Conservation (phyloP, 108 stramenopile genomes). For the Skeletonema tropicum region DNA sequence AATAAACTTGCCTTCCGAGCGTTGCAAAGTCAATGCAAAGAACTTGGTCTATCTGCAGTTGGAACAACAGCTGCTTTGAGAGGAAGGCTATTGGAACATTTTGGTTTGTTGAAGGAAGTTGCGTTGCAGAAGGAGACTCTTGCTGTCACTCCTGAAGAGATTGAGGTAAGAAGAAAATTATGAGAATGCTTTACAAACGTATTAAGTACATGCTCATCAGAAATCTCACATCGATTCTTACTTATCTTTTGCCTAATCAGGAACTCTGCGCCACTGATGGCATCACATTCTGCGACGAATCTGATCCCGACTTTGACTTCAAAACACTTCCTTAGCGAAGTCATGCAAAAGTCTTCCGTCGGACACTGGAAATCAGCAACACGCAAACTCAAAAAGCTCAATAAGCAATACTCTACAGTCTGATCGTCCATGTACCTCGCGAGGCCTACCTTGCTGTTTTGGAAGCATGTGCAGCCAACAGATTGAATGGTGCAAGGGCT, state of each 20-base stretch:
- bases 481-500: constrained; percentile 87
- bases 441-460: constrained; percentile 67
- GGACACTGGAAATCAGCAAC: constrained; percentile 86
- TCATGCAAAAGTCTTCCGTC: constrained; percentile 58
- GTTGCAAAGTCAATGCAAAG: constrained; percentile 65
- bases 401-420: constrained; percentile 47
- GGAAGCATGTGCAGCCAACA: constrained; percentile 70
- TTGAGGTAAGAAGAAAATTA: constrained; percentile 23
- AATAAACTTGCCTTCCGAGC: constrained; percentile 69
- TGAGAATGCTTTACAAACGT: neutral
- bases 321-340: constrained; percentile 66
- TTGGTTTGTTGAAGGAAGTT: constrained; percentile 38
- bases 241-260: neutral
- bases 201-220: neutral
- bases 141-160: constrained; percentile 32
- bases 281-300: constrained; percentile 72
- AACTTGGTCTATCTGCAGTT: constrained; percentile 53
- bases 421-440: constrained; percentile 57
- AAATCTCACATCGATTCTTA: neutral
- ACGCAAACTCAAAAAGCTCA: constrained; percentile 72
- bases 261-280: constrained; percentile 54
- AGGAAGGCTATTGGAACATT: constrained; percentile 59
- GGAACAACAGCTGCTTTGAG: constrained; percentile 74
- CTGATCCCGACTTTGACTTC: constrained; percentile 78
- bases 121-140: constrained; percentile 33